These are phyloP conservation scores for Colletotrichum limetticola DNA, from an alignment of 2,329 filamentous ascomycete genomes.

Conservation along the genomic window DNA sequence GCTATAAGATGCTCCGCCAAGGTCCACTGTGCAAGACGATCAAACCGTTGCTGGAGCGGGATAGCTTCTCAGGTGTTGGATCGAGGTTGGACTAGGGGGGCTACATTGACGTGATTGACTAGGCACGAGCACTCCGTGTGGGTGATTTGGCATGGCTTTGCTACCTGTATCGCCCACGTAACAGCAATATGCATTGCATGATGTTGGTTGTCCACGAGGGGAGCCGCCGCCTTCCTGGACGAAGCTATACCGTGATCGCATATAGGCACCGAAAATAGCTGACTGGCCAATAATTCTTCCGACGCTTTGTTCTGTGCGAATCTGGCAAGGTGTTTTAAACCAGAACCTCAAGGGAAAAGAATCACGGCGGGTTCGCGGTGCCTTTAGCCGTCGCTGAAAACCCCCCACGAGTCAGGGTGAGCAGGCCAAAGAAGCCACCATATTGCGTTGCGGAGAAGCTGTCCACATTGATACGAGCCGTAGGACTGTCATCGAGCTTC, in stretches of 20 bases:
- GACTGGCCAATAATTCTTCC: not conserved
- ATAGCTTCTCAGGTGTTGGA: constrained; percentile 3
- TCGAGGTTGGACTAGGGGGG: constrained; percentile 20
- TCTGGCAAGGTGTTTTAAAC: not conserved
- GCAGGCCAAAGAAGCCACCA: not conserved
- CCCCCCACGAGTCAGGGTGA: constrained; percentile 20
- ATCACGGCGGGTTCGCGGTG: not conserved
- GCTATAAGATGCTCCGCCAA: constrained; percentile 31
- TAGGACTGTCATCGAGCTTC: not conserved
- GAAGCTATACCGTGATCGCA: constrained; percentile 15
- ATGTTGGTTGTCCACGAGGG: constrained; percentile 10
- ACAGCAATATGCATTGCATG: constrained; percentile 4
- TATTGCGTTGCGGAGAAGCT: not conserved
- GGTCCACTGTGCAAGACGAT: constrained; percentile 23
- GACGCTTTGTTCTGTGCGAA: not conserved
- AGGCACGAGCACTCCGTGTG: not conserved
- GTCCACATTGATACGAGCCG: not conserved
- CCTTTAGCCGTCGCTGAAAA: not conserved
- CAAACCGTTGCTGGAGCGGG: constrained; percentile 23
- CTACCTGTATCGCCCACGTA: not conserved
- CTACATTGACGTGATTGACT: not conserved
- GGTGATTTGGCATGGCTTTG: constrained; percentile 2
- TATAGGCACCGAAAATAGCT: constrained; percentile 10
- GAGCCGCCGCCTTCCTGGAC: not conserved
- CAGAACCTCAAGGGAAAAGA: not conserved